Evolutionary conservation across 176 grass and related monocot genomes (phyloP).

Genomic region (Aegilops bicornis): DNA sequence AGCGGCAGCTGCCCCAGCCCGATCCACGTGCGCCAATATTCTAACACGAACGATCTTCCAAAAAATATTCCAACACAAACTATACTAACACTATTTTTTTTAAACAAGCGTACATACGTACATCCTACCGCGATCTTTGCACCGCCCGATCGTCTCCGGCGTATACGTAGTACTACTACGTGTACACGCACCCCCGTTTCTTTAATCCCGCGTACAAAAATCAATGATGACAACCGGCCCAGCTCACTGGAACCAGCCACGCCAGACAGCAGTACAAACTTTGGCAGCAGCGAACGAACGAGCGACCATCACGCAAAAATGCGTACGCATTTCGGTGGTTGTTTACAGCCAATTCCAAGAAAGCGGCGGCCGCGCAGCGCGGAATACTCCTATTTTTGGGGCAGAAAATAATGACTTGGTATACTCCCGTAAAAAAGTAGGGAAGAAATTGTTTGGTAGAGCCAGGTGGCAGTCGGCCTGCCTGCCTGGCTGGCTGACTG

Average conservation of each 20-base stretch:
- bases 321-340: not conserved
- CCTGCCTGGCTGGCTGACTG: not conserved
- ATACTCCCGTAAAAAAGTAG: not conserved
- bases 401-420: no score
- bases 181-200: not conserved
- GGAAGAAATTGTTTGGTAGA: not conserved
- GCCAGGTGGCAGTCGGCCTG: not conserved
- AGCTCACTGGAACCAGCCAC: not conserved
- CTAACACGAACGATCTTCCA: no score
- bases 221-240: slow-evolving; percentile 24
- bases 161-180: not conserved
- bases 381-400: not conserved
- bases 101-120: not conserved
- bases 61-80: slow-evolving; percentile 17
- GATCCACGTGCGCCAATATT: not conserved
- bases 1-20: not conserved
- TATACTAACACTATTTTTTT: no score
- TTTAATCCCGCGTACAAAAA: not conserved
- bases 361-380: slow-evolving; percentile 28
- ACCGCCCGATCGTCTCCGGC: not conserved
- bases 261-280: slow-evolving; percentile 12
- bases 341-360: slow-evolving; percentile 11
- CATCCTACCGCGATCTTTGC: not conserved
- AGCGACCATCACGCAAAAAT: not conserved
- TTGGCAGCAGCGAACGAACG: not conserved